Evolutionary conservation across 2,329 filamentous ascomycete genomes (phyloP), one percentile per base, ranked within the genome.

Genomic region (Pseudogymnoascus sp.): DNA sequence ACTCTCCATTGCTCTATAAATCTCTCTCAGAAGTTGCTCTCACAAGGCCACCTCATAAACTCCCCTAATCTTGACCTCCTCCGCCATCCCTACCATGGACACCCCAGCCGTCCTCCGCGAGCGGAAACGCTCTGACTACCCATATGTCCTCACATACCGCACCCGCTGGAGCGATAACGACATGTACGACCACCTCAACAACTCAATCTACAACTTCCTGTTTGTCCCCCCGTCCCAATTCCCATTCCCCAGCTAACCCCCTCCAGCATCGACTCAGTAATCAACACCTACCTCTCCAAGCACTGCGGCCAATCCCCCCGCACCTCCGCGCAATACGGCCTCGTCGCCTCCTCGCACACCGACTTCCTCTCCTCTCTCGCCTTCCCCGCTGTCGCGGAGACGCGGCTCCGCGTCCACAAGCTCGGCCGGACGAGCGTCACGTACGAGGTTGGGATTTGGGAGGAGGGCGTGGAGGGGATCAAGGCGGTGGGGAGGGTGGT

Each of bases 371-470:
- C 87, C 0, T 88, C 89, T 0, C 86, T 95, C 43, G 84, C 88
- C 3, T 97, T 93, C 70, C 93, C 93, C 0, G 87, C 88, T 37
- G 81, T 92, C 2, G 84, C 96, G 0, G 91, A 97, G 69, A 80
- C 97, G 3, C 90, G 87, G 1, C 76, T 97, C 46, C 83, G 92
- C 11, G 91, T 96, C 37, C 89, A 88, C 68, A 93, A 88, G 75
- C 81, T 97, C 6, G 92, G 93, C 3, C 89, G 85, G 68, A 91
- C 90, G 25, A 96, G 91, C 71, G 92, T 96, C 7, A 90, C 86
- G 11, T 97, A 96, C 72, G 93, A 97, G 73, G 85, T 96, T 64
- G 95, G 87, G 0, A 81, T 97, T 1, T 97, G 97, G 71, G 87
- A 91, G 72, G 81, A 84, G 65, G 90, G 88, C 0, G 78, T 87